These are phyloP conservation scores for Ottelia alismoides DNA, from an alignment of 106 monocot genomes.

Conservation along the genomic window DNA sequence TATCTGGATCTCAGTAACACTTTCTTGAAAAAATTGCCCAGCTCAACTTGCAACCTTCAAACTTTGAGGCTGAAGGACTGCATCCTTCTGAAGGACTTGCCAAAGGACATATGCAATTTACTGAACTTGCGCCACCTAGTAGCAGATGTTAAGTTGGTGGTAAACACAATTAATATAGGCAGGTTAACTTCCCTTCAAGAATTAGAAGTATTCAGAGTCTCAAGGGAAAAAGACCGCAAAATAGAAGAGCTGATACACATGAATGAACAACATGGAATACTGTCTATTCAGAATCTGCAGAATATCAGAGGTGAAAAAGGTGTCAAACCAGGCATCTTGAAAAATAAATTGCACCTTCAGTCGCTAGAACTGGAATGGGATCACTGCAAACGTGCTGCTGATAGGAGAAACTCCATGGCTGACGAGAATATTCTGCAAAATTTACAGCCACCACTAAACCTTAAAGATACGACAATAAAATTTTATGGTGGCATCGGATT, in stretches of 20 bases:
- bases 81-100: neutral
- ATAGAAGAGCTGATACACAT: conserved; percentile 29
- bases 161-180: conserved; percentile 16
- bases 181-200: conserved; percentile 27
- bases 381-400: neutral
- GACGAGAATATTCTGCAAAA: conserved; percentile 13
- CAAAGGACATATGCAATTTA: conserved; percentile 7
- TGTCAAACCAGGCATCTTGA: conserved; percentile 11
- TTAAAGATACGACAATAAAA: conserved; percentile 16
- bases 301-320: conserved; percentile 11
- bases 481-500: conserved; percentile 10
- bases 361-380: conserved; percentile 17
- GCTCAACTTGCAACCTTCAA: conserved; percentile 19
- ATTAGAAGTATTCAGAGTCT: conserved; percentile 26
- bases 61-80: conserved; percentile 21
- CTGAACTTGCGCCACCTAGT: conserved; percentile 15
- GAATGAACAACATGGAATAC: conserved; percentile 20
- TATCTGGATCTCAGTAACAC: conserved; percentile 16
- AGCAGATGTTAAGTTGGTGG: conserved; percentile 4
- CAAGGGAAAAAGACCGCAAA: conserved; percentile 8
- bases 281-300: conserved; percentile 20
- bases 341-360: conserved; percentile 7
- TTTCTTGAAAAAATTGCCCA: conserved; percentile 8
- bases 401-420: neutral
- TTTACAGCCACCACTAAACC: conserved; percentile 19